Percentiles rank a stretch among this genome's conserved stretches.
These are phyloP conservation scores for Ganoderma sinense DNA, from an alignment of 1,284 basidiomycete genomes.

Conservation along the genomic window DNA sequence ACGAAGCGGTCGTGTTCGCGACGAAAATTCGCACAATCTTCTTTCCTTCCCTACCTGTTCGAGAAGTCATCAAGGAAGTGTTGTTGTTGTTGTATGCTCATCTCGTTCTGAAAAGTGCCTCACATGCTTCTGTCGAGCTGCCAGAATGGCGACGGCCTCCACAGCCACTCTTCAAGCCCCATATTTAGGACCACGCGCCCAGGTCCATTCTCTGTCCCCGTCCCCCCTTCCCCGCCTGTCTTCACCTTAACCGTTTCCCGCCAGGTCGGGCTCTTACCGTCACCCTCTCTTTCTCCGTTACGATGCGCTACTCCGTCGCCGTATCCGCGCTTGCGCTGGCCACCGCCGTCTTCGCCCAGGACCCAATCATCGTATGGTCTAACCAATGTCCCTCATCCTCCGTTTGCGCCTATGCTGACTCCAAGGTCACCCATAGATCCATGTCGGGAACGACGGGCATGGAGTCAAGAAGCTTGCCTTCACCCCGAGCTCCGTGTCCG, in stretches of 20 bases:
- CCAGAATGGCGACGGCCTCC: neutral
- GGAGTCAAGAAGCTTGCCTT: slow-evolving; percentile 50
- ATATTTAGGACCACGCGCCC: neutral
- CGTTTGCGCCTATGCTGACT: neutral
- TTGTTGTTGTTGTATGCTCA: neutral
- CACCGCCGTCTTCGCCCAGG: slow-evolving; percentile 34
- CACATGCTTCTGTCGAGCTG: neutral
- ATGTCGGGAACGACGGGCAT: slow-evolving; percentile 41
- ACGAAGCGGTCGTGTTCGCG: neutral
- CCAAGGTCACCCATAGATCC: slow-evolving; percentile 17
- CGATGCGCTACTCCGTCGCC: slow-evolving; percentile 29
- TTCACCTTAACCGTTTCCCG: neutral
- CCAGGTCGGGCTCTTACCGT: slow-evolving; percentile 2
- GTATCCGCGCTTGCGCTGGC: slow-evolving; percentile 31
- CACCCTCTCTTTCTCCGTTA: slow-evolving; percentile 8
- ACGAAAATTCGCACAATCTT: neutral
- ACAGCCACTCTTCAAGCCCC: neutral
- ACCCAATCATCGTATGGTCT: slow-evolving; percentile 18
- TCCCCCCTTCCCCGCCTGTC: neutral
- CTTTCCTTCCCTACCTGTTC: neutral
- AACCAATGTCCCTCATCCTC: neutral
- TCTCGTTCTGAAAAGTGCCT: neutral
- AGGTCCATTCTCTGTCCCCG: neutral
- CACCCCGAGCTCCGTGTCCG: slow-evolving; percentile 51
- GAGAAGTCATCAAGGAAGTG: neutral